phyloP scores from a whole-genome alignment of 164 flowering plant species.

The Brasenia schreberi region DNA sequence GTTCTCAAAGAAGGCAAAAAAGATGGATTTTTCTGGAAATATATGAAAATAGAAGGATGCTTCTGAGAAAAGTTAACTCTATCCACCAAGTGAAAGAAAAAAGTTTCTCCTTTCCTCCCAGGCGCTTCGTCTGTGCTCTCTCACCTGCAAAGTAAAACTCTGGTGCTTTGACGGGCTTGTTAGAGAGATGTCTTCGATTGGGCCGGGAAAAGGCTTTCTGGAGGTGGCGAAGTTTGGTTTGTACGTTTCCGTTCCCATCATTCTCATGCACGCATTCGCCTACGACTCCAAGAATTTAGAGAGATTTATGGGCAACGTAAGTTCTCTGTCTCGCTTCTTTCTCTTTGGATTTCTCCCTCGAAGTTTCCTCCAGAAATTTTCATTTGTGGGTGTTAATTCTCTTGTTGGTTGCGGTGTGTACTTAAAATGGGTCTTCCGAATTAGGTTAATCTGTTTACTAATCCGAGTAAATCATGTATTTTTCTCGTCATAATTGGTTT shows the following conservation, averaged over 20 bases:
- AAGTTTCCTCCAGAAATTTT: not conserved
- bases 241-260: slow-evolving; percentile 56
- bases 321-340: slow-evolving; percentile 3
- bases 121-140: too few species aligned
- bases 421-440: not conserved
- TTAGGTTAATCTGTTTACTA: too few species aligned
- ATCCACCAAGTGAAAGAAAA: too few species aligned
- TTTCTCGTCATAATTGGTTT: not conserved
- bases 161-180: not conserved
- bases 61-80: too few species aligned
- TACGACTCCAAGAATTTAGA: slow-evolving; percentile 53
- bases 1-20: too few species aligned
- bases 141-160: too few species aligned
- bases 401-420: not conserved
- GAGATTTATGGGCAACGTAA: slow-evolving; percentile 63
- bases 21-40: too few species aligned
- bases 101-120: too few species aligned
- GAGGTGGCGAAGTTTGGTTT: slow-evolving; percentile 78
- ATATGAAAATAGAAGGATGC: too few species aligned
- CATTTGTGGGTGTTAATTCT: not conserved
- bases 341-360: not conserved
- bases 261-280: slow-evolving; percentile 71
- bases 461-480: too few species aligned
- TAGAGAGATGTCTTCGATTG: slow-evolving; percentile 48
- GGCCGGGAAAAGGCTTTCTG: slow-evolving; percentile 62